Conservation (phyloP, 1,284 basidiomycete species). For the Irpex lacteus region DNA sequence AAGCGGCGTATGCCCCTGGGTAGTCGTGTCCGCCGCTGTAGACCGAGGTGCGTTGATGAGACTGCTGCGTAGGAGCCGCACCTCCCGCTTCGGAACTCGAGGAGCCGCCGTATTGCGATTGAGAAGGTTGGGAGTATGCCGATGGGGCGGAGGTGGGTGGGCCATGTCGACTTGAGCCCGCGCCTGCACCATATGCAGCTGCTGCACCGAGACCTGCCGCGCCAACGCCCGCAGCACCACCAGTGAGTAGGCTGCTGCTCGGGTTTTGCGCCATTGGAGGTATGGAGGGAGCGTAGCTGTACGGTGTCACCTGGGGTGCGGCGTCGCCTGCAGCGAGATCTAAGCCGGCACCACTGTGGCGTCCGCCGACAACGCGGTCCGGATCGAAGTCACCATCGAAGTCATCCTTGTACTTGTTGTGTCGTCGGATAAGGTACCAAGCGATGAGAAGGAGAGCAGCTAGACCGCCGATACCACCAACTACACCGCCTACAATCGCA, state of each 20-base stretch:
- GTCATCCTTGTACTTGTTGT: conserved; percentile 32
- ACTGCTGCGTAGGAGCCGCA: neutral
- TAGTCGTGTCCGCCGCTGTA: conserved; percentile 23
- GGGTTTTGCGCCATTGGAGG: conserved; percentile 24
- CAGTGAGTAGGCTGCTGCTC: neutral
- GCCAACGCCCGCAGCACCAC: conserved; percentile 15
- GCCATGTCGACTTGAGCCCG: neutral
- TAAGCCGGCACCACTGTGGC: conserved; percentile 27
- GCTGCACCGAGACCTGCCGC: conserved; percentile 13
- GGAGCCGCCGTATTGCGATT: conserved; percentile 20
- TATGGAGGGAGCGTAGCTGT: conserved; percentile 22
- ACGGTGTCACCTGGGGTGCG: conserved; percentile 35
- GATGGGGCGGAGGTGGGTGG: conserved; percentile 19
- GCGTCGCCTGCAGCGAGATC: conserved; percentile 32
- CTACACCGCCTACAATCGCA: conserved; percentile 38
- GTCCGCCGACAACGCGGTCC: conserved; percentile 35
- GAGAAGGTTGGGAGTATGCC: conserved; percentile 20
- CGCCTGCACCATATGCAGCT: neutral
- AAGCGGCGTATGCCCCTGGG: conserved; percentile 23
- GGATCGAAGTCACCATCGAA: conserved; percentile 54
- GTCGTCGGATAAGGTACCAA: conserved; percentile 21
- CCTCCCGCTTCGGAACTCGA: conserved; percentile 8
- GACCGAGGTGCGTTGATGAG: conserved; percentile 5
- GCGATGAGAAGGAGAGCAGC: conserved; percentile 26
- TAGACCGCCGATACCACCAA: conserved; percentile 33